Evolutionary conservation across 768 basidiomycete genomes (phyloP), one percentile per base, ranked within the genome.

Genomic region (Macrolepiota dolichaula): DNA sequence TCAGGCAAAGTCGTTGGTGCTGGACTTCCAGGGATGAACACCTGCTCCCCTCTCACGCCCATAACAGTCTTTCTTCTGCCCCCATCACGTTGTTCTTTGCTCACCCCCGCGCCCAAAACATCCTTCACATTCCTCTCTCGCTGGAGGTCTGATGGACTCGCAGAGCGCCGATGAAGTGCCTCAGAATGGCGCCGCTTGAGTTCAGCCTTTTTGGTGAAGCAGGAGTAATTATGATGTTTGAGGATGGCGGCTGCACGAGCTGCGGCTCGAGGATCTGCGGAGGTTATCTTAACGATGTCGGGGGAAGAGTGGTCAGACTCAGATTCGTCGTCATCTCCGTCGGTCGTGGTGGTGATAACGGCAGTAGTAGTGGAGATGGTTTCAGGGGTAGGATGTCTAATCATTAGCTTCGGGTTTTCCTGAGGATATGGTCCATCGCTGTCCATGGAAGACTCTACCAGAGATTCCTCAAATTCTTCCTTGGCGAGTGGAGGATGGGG

Each of bases 191-290:
- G 74, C 64, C 58, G 74, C 68, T 69, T 74, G 62, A 74, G 62
- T 47, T 68, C 62, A 32, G 77, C 68, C 57, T 83, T 83, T 57
- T 83, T 83, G 27, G 88, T 86, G 67, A 89, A 85, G 68, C 92
- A 90, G 66, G 96, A 94, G 65, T 92, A 91, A 72, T 95, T 88
- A 67, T 96, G 88, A 89, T 92, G 82, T 73, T 91, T 94, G 66
- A 97, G 77, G 61, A 97, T 95, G 0, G 95, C 95, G 36, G 92
- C 94, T n/a, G 94, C 95, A 51, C 92, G 78, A 1, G 94, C 95
- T 50, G 95, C 95, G 17, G 92, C 92, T 61, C 81, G 80, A 1
- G 95, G 91, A 71, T 96, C 91, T 22, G 85, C 83, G 61, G 91
- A 93, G 2, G 87, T 87, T 63, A 96, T 91, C 75, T 91, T 89